Conservation (phyloP, 2,329 filamentous ascomycete genomes). For the Neofusicoccum sp. region DNA sequence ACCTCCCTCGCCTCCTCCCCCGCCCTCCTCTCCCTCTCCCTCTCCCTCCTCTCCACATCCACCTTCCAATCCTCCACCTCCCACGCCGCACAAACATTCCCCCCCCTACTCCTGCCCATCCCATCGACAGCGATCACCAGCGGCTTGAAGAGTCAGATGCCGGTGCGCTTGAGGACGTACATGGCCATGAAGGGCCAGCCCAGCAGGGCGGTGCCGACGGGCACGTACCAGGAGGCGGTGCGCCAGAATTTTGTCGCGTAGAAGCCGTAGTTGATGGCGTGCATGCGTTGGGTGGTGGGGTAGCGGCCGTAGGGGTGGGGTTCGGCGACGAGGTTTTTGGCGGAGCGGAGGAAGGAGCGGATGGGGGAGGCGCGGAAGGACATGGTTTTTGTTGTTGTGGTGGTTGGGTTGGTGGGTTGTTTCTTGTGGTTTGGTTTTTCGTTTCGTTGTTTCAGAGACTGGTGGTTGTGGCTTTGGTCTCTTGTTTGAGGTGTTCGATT, state of each 20-base stretch:
- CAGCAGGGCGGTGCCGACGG: constrained; percentile 32
- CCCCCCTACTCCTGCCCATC: not conserved
- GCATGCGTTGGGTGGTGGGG: constrained; percentile 31
- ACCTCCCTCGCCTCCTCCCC: constrained; percentile 1
- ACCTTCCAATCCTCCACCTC: constrained; percentile 3
- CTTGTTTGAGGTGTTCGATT: not conserved
- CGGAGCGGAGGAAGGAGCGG: constrained; percentile 32
- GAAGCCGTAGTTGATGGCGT: constrained; percentile 31
- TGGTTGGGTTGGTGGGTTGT: not conserved
- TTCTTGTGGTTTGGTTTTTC: constrained; percentile 2
- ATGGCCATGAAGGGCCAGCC: constrained; percentile 37
- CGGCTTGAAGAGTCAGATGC: constrained; percentile 31
- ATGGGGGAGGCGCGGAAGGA: constrained; percentile 26
- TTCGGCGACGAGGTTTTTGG: constrained; percentile 37
- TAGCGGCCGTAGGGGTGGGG: constrained; percentile 40
- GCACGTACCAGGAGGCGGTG: constrained; percentile 35
- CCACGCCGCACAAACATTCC: not conserved
- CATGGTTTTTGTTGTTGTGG: constrained; percentile 6
- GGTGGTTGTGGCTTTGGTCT: not conserved
- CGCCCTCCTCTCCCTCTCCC: not conserved
- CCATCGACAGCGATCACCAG: constrained; percentile 22
- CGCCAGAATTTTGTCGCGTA: constrained; percentile 27
- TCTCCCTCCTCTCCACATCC: not conserved
- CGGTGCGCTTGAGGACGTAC: constrained; percentile 31
- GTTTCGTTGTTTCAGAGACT: not conserved